Evolutionary conservation across 805 yeast species (phyloP), one percentile per base, ranked within the genome.

Genomic region (Kluyveromyces starmeri): DNA sequence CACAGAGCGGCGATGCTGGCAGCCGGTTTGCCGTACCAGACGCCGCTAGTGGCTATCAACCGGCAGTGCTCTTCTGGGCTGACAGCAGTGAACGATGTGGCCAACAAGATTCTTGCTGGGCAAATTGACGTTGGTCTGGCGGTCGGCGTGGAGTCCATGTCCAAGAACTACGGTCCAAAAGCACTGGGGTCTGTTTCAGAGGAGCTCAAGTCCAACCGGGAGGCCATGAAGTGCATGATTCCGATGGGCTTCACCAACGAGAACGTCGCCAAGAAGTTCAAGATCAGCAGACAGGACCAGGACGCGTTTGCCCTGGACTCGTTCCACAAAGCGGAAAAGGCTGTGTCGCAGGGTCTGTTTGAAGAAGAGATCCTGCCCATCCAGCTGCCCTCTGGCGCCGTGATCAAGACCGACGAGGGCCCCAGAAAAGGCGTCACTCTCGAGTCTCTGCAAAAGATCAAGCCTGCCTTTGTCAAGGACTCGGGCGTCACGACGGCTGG

Each of bases 181-280:
- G 75, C 89, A 26, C 63, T 79, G 39, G 80, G 85, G 8, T 62
- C 65, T 27, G 66, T 79, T 40, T 75, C 83, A 9, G 68, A 71
- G 14, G 61, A 62, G 12, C 53, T 73, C 50, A 51, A 64, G 28
- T 54, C 55, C 7, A 57, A 67, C 45, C 51, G 56, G 32, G 71
- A 65, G 30, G 78, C 80, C n/a, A 66, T 66, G 42, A 78, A 78
- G 59, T 89, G 96, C 63, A 64, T 81, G 59, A 75, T 89, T 43
- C 97, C 97, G 45, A 89, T 89, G 97, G 97, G 97, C 29, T 78
- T 79, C 51, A 89, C 97, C 35, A 83, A 85, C 54, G 97, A 89
- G 65, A 89, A 89, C 58, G 83, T 89, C 37, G 88, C 94, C 19
- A 59, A 61, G 27, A 70, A 71, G 57, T 88, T 68, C 61, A 59